Conservation (phyloP, 192 early-diverging fungal species). For the Rhizoclosmatium globosum region DNA sequence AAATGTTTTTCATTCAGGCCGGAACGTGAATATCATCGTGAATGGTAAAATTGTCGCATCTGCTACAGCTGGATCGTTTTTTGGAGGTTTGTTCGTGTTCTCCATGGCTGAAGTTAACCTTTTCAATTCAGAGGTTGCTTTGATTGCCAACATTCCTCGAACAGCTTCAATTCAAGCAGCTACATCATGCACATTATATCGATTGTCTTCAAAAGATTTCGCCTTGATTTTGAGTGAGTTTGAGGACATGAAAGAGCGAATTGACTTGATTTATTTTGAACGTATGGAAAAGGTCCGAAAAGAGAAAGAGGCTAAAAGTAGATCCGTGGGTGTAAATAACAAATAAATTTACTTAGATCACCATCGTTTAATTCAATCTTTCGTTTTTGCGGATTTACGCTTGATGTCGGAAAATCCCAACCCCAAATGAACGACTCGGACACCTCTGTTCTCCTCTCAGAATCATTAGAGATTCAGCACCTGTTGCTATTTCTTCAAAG, state of each 20-base stretch:
- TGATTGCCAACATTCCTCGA: constrained; percentile 39
- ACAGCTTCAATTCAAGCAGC: constrained; percentile 31
- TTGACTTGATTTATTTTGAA: constrained; percentile 36
- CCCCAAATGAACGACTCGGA: not conserved
- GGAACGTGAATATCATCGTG: constrained; percentile 41
- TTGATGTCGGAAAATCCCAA: not conserved
- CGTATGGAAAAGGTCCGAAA: constrained; percentile 29
- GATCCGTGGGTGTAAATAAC: not conserved
- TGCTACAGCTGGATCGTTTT: constrained; percentile 39
- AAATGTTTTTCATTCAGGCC: constrained; percentile 47
- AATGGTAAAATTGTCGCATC: constrained; percentile 37
- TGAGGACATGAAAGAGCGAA: constrained; percentile 37
- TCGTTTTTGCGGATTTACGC: not conserved
- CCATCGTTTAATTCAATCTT: not conserved
- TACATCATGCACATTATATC: constrained; percentile 9
- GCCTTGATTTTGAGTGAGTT: constrained; percentile 27
- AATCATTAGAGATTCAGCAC: constrained; percentile 5
- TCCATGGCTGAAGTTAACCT: not conserved
- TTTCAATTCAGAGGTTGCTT: constrained; percentile 34
- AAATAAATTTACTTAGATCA: too few species aligned
- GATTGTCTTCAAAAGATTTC: constrained; percentile 24
- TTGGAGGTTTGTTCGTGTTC: constrained; percentile 38
- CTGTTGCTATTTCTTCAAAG: not conserved
- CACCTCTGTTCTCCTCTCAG: not conserved
- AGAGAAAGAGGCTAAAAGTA: constrained; percentile 41